Evolutionary conservation across 2,329 filamentous ascomycete genomes (phyloP), one percentile per base, ranked within the genome.

Genomic region (Colletotrichum destructivum): DNA sequence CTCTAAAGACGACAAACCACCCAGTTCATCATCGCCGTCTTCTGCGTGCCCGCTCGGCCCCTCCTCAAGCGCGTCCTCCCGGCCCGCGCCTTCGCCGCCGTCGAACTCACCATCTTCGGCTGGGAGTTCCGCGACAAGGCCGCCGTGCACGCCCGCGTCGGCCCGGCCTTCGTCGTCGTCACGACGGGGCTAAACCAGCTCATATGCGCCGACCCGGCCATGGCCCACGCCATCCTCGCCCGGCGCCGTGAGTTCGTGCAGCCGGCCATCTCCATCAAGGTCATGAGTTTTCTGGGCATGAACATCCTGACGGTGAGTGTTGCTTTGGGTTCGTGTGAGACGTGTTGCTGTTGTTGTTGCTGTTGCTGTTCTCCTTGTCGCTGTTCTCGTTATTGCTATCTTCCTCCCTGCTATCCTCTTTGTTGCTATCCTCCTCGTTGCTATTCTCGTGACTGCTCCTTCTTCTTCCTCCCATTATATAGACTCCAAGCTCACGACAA

Each of bases 241-340:
- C 77, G 80, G 9, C 76, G 78, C 38, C 80, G 80, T 12, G 81
- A 83, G 55, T 84, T 84, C 61, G 42, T 76, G 1, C 78, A 79
- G 71, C 67, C 77, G 1, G 74, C 76, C 0, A 66, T 79, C 11
- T 72, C 76, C 4, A 76, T 68, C 23, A 71, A 74, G 16, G 71
- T 83, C 56, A 74, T 84, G 72, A 75, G 78, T 8, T 74, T 82
- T 31, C 77, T 82, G 51, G 82, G 82, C 1, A 52, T 72, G 3
- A 82, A 82, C 71, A 73, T 84, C n/a, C 21, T 81, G n/a, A 74
- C 74, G 47, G 78, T 79, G n/a, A 69, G 76, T 75, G 16, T 18
- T 23, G 12, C 23, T 52, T 16, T 11, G 26, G 26, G 26, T 3
- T 26, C 23, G 2, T 26, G 3, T 26, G 26, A 26, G 26, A 26